phyloP scores from a whole-genome alignment of 495 filamentous ascomycete species.

The Neurospora sp. region DNA sequence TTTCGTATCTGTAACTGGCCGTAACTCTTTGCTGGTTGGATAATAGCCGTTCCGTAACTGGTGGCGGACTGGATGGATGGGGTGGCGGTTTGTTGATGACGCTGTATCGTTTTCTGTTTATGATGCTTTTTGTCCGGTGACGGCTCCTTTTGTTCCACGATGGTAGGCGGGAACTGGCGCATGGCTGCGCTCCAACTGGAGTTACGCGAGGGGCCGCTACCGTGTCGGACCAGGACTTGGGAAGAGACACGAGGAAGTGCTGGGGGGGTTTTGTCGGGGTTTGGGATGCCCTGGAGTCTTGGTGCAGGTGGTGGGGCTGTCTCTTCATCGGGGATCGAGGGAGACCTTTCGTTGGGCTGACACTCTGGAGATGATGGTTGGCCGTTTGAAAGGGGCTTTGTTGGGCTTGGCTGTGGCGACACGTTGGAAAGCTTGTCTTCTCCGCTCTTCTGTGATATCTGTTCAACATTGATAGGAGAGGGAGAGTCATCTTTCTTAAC shows the following conservation, averaged over 20 bases:
- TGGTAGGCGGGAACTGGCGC: constrained; percentile 10
- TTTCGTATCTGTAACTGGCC: background rate
- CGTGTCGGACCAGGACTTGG: background rate
- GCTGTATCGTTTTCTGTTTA: constrained; percentile 15
- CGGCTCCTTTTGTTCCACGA: constrained; percentile 23
- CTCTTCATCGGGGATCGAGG: background rate
- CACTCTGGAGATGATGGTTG: background rate
- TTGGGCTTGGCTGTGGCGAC: background rate
- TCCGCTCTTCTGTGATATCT: background rate
- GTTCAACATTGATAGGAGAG: background rate
- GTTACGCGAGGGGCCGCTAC: background rate
- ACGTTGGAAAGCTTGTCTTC: background rate
- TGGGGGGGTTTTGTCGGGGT: background rate
- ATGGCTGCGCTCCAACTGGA: background rate
- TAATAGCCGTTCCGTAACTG: background rate
- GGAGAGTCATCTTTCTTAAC: background rate
- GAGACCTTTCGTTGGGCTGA: background rate
- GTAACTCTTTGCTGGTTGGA: background rate
- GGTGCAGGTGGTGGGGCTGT: background rate
- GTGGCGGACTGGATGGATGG: background rate
- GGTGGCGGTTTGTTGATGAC: constrained; percentile 1
- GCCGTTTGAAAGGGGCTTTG: background rate
- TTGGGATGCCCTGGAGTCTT: background rate
- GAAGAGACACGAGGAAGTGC: background rate
- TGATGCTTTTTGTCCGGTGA: constrained; percentile 5